Percentiles rank a stretch among this genome's conserved stretches.
These are phyloP conservation scores for Sarcodon aspratus DNA, from an alignment of 768 basidiomycete species.

Conservation along the genomic window DNA sequence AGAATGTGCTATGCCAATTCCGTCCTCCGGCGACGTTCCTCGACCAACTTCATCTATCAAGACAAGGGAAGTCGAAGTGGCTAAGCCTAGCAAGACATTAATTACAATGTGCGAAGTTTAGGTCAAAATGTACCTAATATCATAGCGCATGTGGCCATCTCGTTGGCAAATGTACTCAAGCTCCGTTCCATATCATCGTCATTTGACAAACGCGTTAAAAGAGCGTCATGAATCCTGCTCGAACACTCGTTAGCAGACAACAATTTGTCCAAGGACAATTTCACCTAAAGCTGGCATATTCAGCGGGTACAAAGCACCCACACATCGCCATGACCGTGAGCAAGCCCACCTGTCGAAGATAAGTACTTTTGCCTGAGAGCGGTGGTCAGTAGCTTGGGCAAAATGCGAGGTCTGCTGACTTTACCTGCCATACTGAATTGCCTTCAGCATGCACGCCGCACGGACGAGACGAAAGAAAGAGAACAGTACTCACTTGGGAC, in stretches of 20 bases:
- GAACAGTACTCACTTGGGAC: conserved; percentile 59
- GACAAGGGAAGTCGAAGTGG: conserved; percentile 59
- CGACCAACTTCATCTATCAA: conserved; percentile 90
- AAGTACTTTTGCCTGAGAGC: conserved; percentile 77
- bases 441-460: background rate
- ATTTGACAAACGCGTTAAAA: conserved; percentile 84
- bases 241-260: background rate
- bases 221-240: conserved; percentile 63
- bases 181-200: conserved; percentile 88
- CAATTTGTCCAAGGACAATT: conserved; percentile 1
- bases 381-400: background rate
- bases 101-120: background rate
- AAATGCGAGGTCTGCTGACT: conserved; percentile 18
- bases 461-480: no score
- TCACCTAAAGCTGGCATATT: conserved; percentile 83
- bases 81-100: conserved; percentile 38
- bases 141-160: conserved; percentile 90
- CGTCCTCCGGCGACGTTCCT: conserved; percentile 82
- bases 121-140: conserved; percentile 53
- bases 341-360: conserved; percentile 78
- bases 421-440: conserved; percentile 40
- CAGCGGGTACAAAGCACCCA: conserved; percentile 87
- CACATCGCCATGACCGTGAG: conserved; percentile 81
- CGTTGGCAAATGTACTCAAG: conserved; percentile 89
- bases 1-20: conserved; percentile 72